Evolutionary conservation across 768 basidiomycete species (phyloP).

Genomic region (Tulasnella sp.): DNA sequence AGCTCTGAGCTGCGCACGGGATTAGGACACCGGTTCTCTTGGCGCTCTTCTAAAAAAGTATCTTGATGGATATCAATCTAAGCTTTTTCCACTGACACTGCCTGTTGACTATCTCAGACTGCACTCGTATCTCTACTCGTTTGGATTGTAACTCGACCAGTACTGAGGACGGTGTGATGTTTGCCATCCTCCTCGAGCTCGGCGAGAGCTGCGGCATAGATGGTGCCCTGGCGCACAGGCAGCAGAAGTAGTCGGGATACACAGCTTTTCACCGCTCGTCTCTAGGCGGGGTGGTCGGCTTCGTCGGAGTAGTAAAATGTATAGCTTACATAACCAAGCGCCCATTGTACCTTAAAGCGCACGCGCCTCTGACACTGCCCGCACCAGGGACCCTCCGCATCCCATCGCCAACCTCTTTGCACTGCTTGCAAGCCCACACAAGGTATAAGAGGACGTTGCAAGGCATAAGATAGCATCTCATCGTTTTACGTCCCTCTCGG

Average conservation of each 20-base stretch:
- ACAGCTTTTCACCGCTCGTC: slow-evolving; percentile 1
- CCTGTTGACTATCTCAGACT: no score
- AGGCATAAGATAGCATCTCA: background rate
- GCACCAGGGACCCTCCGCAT: background rate
- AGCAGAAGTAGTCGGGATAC: background rate
- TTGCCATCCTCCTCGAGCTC: background rate
- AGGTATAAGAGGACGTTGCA: background rate
- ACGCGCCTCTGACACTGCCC: background rate
- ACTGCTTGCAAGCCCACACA: background rate
- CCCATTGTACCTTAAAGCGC: background rate
- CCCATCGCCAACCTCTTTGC: slow-evolving; percentile 4
- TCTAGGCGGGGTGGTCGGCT: background rate
- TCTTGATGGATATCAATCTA: no score
- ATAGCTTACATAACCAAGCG: background rate
- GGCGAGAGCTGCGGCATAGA: background rate
- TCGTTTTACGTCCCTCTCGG: background rate
- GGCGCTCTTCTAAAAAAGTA: no score
- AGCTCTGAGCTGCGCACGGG: background rate
- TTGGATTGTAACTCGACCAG: background rate
- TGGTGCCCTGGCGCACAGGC: background rate
- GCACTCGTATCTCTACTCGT: no score
- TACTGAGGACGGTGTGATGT: background rate
- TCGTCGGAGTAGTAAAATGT: background rate
- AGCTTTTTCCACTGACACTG: no score
- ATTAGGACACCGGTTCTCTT: background rate